phyloP scores from a whole-genome alignment of 2,329 filamentous ascomycete species.

The Botrytis byssoidea region DNA sequence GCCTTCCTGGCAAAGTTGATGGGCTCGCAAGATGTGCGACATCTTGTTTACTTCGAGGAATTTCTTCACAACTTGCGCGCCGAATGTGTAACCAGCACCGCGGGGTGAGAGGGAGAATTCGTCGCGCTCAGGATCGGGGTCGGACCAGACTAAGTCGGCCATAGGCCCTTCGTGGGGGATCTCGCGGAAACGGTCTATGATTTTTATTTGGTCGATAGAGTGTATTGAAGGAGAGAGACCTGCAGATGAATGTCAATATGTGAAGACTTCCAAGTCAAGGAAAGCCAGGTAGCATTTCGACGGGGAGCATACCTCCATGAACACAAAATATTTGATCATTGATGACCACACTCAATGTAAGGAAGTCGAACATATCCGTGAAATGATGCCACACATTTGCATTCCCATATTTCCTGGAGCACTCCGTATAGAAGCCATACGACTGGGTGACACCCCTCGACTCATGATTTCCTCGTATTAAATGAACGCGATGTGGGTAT shows the following conservation, averaged over 20 bases:
- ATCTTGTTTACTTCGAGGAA: slow-evolving; percentile 97
- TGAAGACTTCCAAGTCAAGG: slow-evolving; percentile 8
- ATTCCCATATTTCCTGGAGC: slow-evolving; percentile 95
- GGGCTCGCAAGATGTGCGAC: slow-evolving; percentile 96
- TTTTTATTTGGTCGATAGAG: slow-evolving; percentile 98
- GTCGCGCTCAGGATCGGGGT: slow-evolving; percentile 94
- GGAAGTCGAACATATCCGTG: slow-evolving; percentile 99
- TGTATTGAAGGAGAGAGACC: slow-evolving; percentile 88
- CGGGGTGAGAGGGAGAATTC: slow-evolving; percentile 93
- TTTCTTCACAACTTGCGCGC: slow-evolving; percentile 96
- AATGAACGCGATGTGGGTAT: slow-evolving; percentile 91
- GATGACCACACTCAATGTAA: slow-evolving; percentile 95
- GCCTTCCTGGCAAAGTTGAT: slow-evolving; percentile 96
- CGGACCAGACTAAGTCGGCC: slow-evolving; percentile 99
- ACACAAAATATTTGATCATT: slow-evolving; percentile 99
- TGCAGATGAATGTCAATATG: slow-evolving; percentile 38
- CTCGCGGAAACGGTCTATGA: slow-evolving; percentile 97
- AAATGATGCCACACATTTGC: slow-evolving; percentile 99
- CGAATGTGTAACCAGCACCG: slow-evolving; percentile 95
- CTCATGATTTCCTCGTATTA: slow-evolving; percentile 98
- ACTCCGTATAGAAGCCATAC: slow-evolving; percentile 99
- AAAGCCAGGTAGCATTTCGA: slow-evolving; percentile 24
- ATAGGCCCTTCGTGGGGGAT: slow-evolving; percentile 98
- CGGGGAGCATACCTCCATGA: slow-evolving; percentile 66
- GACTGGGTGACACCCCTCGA: slow-evolving; percentile 97